phyloP scores from a whole-genome alignment of 2,329 filamentous ascomycete genomes.

The Penicillium digitatum region DNA sequence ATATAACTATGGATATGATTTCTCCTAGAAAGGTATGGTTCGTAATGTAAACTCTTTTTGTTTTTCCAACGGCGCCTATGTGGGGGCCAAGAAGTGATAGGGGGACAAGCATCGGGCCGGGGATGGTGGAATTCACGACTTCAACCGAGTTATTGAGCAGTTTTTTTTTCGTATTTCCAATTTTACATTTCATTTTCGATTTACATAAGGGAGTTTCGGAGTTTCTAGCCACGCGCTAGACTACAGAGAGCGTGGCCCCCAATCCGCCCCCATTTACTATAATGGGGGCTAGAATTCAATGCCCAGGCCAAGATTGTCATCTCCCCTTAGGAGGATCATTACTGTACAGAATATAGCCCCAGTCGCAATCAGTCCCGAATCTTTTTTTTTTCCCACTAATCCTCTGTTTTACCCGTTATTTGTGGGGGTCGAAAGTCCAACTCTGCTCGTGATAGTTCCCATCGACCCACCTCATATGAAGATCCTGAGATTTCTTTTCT shows the following conservation, averaged over 20 bases:
- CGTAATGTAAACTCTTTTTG: not conserved
- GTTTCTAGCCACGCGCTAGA: not conserved
- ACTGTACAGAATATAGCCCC: conserved; percentile 18
- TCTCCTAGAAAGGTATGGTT: not conserved
- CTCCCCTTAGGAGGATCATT: conserved; percentile 20
- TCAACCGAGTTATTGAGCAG: not conserved
- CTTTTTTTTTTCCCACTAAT: conserved; percentile 10
- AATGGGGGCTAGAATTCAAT: conserved; percentile 21
- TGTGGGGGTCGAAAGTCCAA: conserved; percentile 22
- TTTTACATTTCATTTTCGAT: not conserved
- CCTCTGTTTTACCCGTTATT: conserved; percentile 18
- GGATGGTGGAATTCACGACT: not conserved
- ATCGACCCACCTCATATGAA: conserved; percentile 20
- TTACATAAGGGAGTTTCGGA: not conserved
- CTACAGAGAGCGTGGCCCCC: conserved; percentile 18
- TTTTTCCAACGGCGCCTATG: conserved; percentile 17
- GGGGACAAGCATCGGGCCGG: conserved; percentile 9
- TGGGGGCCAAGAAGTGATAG: conserved; percentile 18
- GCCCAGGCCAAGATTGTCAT: conserved; percentile 11
- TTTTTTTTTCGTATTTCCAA: not conserved
- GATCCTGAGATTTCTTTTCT: conserved; percentile 13
- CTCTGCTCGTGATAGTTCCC: conserved; percentile 12
- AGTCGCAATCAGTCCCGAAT: conserved; percentile 14
- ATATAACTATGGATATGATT: not conserved
- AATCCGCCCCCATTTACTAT: conserved; percentile 20